These are phyloP conservation scores for Suillus luteus DNA, from an alignment of 768 basidiomycete genomes.

Conservation along the genomic window DNA sequence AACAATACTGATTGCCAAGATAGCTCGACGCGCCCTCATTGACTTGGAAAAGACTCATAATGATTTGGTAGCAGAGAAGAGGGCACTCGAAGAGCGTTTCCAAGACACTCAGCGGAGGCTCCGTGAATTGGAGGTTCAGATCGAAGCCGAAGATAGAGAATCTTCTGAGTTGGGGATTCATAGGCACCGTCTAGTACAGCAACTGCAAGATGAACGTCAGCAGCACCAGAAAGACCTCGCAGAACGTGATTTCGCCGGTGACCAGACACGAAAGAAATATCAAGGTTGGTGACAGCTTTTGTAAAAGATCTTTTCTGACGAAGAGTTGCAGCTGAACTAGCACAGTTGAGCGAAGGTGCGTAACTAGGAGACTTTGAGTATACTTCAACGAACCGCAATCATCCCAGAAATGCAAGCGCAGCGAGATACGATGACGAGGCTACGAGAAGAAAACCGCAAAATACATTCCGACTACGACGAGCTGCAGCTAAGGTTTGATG, in stretches of 20 bases:
- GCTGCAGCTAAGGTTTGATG: slow-evolving; percentile 72
- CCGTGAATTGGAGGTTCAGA: slow-evolving; percentile 59
- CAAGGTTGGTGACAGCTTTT: slow-evolving; percentile 52
- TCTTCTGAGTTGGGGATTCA: slow-evolving; percentile 65
- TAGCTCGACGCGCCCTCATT: slow-evolving; percentile 61
- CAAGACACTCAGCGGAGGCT: slow-evolving; percentile 53
- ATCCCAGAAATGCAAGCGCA: slow-evolving; percentile 72
- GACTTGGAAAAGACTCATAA: slow-evolving; percentile 63
- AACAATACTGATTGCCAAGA: slow-evolving; percentile 14
- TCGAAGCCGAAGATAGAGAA: slow-evolving; percentile 70
- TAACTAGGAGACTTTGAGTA: slow-evolving; percentile 7
- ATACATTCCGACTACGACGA: slow-evolving; percentile 76
- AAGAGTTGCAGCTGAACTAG: slow-evolving; percentile 59
- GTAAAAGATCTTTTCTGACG: slow-evolving; percentile 3
- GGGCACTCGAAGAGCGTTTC: slow-evolving; percentile 50
- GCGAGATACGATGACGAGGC: slow-evolving; percentile 70
- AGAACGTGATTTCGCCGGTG: slow-evolving; percentile 74
- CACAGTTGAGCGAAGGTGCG: slow-evolving; percentile 77
- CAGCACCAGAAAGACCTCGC: slow-evolving; percentile 79
- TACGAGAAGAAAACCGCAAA: slow-evolving; percentile 81
- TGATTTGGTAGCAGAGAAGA: slow-evolving; percentile 52
- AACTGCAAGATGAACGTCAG: slow-evolving; percentile 77
- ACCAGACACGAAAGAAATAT: slow-evolving; percentile 86
- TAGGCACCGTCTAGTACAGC: slow-evolving; percentile 68
- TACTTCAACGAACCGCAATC: background rate